These are phyloP conservation scores for Pichia sp. DNA, from an alignment of 1,139 yeast species.

Conservation along the genomic window DNA sequence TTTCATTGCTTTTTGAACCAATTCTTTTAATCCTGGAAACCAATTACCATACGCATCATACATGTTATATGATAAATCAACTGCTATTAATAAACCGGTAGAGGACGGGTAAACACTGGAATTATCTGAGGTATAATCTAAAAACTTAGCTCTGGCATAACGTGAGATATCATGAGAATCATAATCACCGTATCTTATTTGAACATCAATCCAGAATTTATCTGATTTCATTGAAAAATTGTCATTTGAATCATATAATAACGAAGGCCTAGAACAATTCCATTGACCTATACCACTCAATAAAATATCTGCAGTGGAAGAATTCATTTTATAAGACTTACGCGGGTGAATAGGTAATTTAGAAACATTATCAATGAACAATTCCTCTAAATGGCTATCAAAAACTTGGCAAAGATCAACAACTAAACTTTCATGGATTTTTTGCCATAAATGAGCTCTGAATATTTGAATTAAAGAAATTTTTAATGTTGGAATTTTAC, in stretches of 20 bases:
- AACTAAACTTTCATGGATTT: constrained; percentile 92
- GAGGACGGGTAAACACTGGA: constrained; percentile 87
- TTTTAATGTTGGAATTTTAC: constrained; percentile 94
- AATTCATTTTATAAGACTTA: constrained; percentile 94
- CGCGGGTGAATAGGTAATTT: constrained; percentile 95
- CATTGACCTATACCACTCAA: constrained; percentile 72
- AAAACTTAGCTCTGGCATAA: constrained; percentile 85
- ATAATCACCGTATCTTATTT: constrained; percentile 91
- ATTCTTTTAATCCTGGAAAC: constrained; percentile 91
- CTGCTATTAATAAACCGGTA: constrained; percentile 84
- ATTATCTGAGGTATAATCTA: constrained; percentile 89
- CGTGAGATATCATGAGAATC: constrained; percentile 96
- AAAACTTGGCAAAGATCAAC: constrained; percentile 89
- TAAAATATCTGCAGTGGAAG: constrained; percentile 89
- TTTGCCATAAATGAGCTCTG: constrained; percentile 98
- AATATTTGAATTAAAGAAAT: constrained; percentile 93
- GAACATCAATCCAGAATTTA: constrained; percentile 94
- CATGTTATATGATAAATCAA: constrained; percentile 93
- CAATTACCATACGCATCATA: constrained; percentile 96
- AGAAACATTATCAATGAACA: constrained; percentile 80
- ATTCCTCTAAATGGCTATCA: constrained; percentile 78
- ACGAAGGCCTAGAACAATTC: constrained; percentile 80
- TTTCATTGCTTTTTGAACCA: constrained; percentile 86
- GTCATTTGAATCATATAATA: constrained; percentile 60
- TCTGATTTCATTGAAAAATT: constrained; percentile 49